Evolutionary conservation across 1,284 basidiomycete genomes (phyloP).

Genomic region (Ganoderma resinaceum): DNA sequence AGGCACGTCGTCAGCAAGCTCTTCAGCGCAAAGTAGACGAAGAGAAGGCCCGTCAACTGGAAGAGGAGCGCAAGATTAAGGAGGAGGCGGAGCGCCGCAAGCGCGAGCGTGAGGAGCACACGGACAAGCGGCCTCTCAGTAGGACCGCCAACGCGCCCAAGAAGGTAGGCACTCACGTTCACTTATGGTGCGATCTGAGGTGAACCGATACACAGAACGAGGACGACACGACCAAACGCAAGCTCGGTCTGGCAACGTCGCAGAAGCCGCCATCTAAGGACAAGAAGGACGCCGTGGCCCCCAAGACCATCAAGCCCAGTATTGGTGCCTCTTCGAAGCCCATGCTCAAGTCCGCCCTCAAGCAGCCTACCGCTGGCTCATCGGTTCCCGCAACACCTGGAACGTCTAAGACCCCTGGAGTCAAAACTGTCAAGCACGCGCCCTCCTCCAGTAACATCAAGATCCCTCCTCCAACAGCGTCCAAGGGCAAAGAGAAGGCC

Average conservation of each 20-base stretch:
- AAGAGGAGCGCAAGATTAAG: slow-evolving; percentile 73
- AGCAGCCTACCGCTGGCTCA: slow-evolving; percentile 36
- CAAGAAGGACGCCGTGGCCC: slow-evolving; percentile 43
- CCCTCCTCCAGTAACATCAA: slow-evolving; percentile 34
- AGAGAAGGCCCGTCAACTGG: slow-evolving; percentile 66
- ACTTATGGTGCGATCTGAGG: not conserved
- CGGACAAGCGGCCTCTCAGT: slow-evolving; percentile 65
- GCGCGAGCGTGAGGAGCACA: slow-evolving; percentile 76
- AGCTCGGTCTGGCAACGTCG: slow-evolving; percentile 41
- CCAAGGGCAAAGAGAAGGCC: slow-evolving; percentile 61
- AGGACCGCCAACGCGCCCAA: slow-evolving; percentile 49
- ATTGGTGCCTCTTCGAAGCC: slow-evolving; percentile 35
- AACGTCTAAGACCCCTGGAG: slow-evolving; percentile 21
- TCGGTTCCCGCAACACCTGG: slow-evolving; percentile 22
- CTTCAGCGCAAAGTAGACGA: slow-evolving; percentile 82
- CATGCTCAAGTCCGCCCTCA: slow-evolving; percentile 41
- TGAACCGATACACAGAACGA: slow-evolving; percentile 47
- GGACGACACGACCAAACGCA: slow-evolving; percentile 74
- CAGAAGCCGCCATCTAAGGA: slow-evolving; percentile 63
- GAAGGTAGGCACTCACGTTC: slow-evolving; percentile 52
- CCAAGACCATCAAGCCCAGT: slow-evolving; percentile 45
- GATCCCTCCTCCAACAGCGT: slow-evolving; percentile 16
- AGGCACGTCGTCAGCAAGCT: slow-evolving; percentile 74
- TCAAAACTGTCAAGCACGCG: slow-evolving; percentile 32
- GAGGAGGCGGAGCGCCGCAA: slow-evolving; percentile 77